Conservation (phyloP, 2,329 filamentous ascomycete species). For the Microsporum ferrugineum region DNA sequence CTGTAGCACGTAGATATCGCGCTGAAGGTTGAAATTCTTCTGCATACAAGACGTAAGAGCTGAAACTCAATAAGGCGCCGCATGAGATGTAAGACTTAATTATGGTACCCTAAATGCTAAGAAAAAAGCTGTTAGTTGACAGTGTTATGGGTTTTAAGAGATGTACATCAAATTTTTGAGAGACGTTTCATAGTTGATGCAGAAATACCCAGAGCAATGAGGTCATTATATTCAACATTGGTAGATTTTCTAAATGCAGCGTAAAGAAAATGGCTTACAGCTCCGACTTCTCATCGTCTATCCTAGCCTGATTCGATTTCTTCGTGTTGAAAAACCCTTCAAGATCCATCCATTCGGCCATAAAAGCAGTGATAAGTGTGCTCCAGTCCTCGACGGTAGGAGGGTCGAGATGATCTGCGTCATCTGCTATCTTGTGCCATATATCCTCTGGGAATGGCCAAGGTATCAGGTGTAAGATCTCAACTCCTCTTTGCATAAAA, state of each 20-base stretch:
- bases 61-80: neutral
- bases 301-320: constrained; percentile 7
- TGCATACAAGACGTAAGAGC: neutral
- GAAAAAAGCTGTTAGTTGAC: neutral
- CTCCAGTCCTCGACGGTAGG: constrained; percentile 79
- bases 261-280: constrained; percentile 25
- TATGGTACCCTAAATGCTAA: neutral
- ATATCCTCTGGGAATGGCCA: constrained; percentile 42
- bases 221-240: neutral
- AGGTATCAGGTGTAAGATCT: constrained; percentile 75
- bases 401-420: constrained; percentile 72
- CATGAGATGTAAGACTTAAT: neutral
- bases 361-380: constrained; percentile 69
- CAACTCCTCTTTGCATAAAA: constrained; percentile 75
- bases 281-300: constrained; percentile 26
- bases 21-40: neutral
- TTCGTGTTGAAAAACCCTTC: constrained; percentile 40
- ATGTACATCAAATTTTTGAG: neutral
- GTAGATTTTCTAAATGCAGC: neutral
- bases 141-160: neutral
- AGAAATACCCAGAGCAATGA: neutral
- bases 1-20: neutral
- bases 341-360: constrained; percentile 85
- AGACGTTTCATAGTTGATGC: neutral
- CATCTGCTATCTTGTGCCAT: constrained; percentile 79